These are phyloP conservation scores for Calophaca sinica DNA, from an alignment of 306 rosid species.

Conservation along the genomic window DNA sequence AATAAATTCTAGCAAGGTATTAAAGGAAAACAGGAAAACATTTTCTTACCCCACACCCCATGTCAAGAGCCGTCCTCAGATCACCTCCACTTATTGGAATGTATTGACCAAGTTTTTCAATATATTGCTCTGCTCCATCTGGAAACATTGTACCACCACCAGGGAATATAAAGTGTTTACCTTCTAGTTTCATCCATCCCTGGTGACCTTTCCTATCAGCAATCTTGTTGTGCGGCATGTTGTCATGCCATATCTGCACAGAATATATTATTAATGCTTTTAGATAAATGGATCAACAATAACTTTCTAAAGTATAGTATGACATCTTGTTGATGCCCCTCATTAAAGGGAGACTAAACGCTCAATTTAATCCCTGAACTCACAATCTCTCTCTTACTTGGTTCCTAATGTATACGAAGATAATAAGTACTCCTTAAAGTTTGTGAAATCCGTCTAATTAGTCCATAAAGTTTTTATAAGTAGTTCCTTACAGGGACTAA, in stretches of 20 bases:
- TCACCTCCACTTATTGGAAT: constrained; percentile 74
- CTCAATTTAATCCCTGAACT: too few relatives aligned
- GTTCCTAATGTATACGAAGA: too few relatives aligned
- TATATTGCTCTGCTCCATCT: constrained; percentile 91
- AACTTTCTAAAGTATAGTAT: constrained; percentile 8
- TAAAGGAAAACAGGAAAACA: constrained; percentile 31
- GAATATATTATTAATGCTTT: constrained; percentile 32
- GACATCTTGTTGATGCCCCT: constrained; percentile 6
- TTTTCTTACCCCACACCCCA: constrained; percentile 95
- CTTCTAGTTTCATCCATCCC: constrained; percentile 98
- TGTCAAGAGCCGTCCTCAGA: constrained; percentile 93
- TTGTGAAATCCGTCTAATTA: too few relatives aligned
- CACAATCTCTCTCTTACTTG: too few relatives aligned
- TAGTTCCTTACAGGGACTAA: too few relatives aligned
- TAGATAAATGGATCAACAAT: constrained; percentile 31
- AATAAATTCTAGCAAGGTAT: constrained; percentile 4
- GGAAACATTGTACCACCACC: constrained; percentile 99
- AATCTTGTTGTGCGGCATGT: constrained; percentile 95
- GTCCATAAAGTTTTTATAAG: too few relatives aligned
- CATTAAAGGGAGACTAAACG: neutral
- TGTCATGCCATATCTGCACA: constrained; percentile 87
- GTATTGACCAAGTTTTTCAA: constrained; percentile 87
- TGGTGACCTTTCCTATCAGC: constrained; percentile 99
- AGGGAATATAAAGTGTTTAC: constrained; percentile 85
- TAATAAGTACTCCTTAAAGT: too few relatives aligned